These are phyloP conservation scores for Prunus yedoensis DNA, from an alignment of 331 rosid genomes.

Conservation along the genomic window DNA sequence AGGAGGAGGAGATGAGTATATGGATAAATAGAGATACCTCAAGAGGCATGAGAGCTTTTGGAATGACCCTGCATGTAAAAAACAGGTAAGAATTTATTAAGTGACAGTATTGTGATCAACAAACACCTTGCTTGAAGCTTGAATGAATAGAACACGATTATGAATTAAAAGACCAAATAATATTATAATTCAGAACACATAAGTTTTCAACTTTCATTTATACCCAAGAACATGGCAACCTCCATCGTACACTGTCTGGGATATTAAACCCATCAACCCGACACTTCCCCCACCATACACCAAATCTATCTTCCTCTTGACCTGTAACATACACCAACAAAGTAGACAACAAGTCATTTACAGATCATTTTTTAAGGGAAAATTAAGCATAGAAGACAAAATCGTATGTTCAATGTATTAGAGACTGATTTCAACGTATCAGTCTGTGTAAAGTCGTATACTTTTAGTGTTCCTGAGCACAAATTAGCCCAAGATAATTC, in stretches of 20 bases:
- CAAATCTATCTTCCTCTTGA: slow-evolving; percentile 76
- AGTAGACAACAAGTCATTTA: slow-evolving; percentile 15
- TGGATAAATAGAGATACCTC: slow-evolving; percentile 53
- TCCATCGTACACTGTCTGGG: slow-evolving; percentile 74
- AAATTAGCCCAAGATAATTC: not conserved
- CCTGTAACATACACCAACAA: slow-evolving; percentile 52
- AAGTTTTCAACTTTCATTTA: slow-evolving; percentile 15
- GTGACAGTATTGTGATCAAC: slow-evolving; percentile 27
- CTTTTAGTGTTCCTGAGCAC: not conserved
- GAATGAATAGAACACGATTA: slow-evolving; percentile 5
- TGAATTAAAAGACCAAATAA: slow-evolving; percentile 9
- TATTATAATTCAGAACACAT: not conserved
- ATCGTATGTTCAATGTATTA: slow-evolving; percentile 1
- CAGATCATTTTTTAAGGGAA: slow-evolving; percentile 4
- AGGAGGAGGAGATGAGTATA: not conserved
- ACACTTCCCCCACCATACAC: slow-evolving; percentile 97
- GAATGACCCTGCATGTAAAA: slow-evolving; percentile 73
- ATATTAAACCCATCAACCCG: slow-evolving; percentile 90
- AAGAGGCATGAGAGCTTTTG: slow-evolving; percentile 84
- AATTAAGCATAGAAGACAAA: slow-evolving; percentile 13
- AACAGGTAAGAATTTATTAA: slow-evolving; percentile 6
- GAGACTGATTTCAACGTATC: slow-evolving; percentile 21
- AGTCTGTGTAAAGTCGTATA: not conserved
- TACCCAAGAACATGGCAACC: slow-evolving; percentile 93
- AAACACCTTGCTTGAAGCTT: slow-evolving; percentile 7